Evolutionary conservation across 2,329 filamentous ascomycete genomes (phyloP), one percentile per base, ranked within the genome.

Genomic region (Pseudogymnoascus sp.): DNA sequence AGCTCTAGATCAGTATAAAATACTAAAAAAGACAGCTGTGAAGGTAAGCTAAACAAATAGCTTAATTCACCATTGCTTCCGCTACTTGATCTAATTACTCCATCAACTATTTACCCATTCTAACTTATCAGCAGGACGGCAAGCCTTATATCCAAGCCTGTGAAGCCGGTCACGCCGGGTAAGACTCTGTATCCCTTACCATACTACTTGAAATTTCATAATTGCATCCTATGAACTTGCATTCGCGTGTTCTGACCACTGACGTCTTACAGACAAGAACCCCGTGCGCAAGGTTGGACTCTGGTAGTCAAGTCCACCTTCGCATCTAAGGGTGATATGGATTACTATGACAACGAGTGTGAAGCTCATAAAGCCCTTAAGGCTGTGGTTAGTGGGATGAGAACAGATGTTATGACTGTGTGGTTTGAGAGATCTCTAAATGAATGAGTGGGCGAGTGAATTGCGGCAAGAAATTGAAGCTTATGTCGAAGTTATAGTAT

Each of bases 261-360:
- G 3, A 32, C 30, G 30, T 6, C 6, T 22, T 32, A 7, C 30
- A 32, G 30, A 32, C 72, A 76, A 14, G 78, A 83, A 61, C 73
- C 77, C 2, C 77, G 81, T 30, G 78, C 74, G 66, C 76, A 82
- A 67, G 82, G 81, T 18, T 84, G 76, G 72, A 84, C 77, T 14
- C 63, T 85, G 58, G 74, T 77, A 14, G 77, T 78, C 1, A 77
- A 79, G 64, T 81, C 77, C 4, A 77, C 76, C 1, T 85, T 85
- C 66, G 75, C 76, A 16, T 79, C 74, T 14, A 65, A 79, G 43
- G 79, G 80, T 16, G 82, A 84, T 66, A 81, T 84, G 78, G 74
- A 80, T 50, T 85, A 77, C 68, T 85, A 84, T 67, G 82, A 85
- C 67, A 74, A 71, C 4, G 73, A 80, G 62, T 83, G 81, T 65